These are phyloP conservation scores for Hordeum pubiflorum DNA, from an alignment of 202 grass and related monocot genomes.

Conservation along the genomic window DNA sequence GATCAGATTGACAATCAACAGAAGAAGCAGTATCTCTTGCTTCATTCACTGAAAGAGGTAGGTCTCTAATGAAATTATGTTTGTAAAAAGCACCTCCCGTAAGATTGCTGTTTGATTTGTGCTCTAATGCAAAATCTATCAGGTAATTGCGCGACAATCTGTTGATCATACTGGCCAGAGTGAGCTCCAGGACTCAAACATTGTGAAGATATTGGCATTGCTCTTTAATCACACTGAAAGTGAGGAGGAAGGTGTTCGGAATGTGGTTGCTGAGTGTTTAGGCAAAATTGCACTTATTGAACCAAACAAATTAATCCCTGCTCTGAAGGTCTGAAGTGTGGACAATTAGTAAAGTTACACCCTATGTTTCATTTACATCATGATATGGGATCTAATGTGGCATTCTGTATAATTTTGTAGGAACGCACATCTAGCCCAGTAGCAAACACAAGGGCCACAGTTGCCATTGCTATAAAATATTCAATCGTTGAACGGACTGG, in stretches of 20 bases:
- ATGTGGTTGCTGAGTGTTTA: slow-evolving; percentile 96
- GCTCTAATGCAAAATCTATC: slow-evolving; percentile 7
- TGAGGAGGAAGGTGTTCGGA: slow-evolving; percentile 93
- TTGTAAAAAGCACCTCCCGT: not conserved
- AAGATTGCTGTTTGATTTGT: slow-evolving; percentile 2
- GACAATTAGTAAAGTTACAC: not conserved
- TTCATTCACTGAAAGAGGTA: slow-evolving; percentile 99
- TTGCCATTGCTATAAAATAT: slow-evolving; percentile 94
- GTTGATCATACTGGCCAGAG: slow-evolving; percentile 68
- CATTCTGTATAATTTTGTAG: slow-evolving; percentile 24
- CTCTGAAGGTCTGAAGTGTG: slow-evolving; percentile 55
- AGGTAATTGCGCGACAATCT: slow-evolving; percentile 91
- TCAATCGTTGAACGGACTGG: slow-evolving; percentile 88
- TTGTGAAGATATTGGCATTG: slow-evolving; percentile 89
- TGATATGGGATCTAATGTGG: not conserved
- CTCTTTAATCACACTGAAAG: slow-evolving; percentile 98
- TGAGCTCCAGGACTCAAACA: slow-evolving; percentile 74
- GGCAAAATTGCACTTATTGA: slow-evolving; percentile 94
- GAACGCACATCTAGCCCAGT: slow-evolving; percentile 57
- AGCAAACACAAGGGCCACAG: slow-evolving; percentile 89
- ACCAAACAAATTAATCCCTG: slow-evolving; percentile 76
- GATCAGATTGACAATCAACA: slow-evolving; percentile 99
- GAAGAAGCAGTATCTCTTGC: slow-evolving; percentile 93
- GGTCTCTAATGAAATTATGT: slow-evolving; percentile 4
- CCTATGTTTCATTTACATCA: not conserved